phyloP scores from a whole-genome alignment of 441 rosid species.

The Gossypium lobatum region DNA sequence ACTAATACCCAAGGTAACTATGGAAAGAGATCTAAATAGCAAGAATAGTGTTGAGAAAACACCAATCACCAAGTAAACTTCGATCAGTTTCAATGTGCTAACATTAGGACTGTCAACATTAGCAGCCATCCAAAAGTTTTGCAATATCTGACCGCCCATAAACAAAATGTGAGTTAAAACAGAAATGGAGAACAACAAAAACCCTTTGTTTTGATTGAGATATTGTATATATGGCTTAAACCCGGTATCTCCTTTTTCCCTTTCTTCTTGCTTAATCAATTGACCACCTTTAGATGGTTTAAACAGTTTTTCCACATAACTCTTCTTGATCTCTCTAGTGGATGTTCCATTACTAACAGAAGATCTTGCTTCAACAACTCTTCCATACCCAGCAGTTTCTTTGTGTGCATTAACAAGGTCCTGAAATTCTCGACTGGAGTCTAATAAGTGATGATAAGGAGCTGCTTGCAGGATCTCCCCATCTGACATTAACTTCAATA shows the following conservation, averaged over 20 bases:
- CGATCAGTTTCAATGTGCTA: conserved; percentile 59
- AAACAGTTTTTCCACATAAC: conserved; percentile 33
- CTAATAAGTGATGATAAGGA: conserved; percentile 63
- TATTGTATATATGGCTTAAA: conserved; percentile 67
- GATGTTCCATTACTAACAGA: conserved; percentile 24
- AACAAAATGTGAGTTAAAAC: conserved; percentile 43
- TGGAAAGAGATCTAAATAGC: conserved; percentile 45
- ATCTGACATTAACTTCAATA: conserved; percentile 74
- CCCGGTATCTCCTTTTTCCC: conserved; percentile 80
- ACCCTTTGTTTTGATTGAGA: conserved; percentile 75
- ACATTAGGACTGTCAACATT: conserved; percentile 72
- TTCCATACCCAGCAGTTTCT: conserved; percentile 85
- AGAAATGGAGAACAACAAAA: conserved; percentile 52
- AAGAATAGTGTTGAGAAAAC: conserved; percentile 37
- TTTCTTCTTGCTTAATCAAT: conserved; percentile 76
- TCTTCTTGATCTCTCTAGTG: conserved; percentile 50
- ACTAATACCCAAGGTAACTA: conserved; percentile 52
- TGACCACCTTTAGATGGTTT: conserved; percentile 51
- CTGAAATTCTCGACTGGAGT: conserved; percentile 65
- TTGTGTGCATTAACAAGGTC: conserved; percentile 88
- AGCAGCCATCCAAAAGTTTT: conserved; percentile 93
- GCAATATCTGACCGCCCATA: conserved; percentile 55
- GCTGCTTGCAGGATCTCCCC: conserved; percentile 73
- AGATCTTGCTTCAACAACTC: conserved; percentile 36
- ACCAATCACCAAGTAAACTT: conserved; percentile 69